phyloP scores from a whole-genome alignment of 208 protist genomes.

The Trypanosoma caninum region DNA sequence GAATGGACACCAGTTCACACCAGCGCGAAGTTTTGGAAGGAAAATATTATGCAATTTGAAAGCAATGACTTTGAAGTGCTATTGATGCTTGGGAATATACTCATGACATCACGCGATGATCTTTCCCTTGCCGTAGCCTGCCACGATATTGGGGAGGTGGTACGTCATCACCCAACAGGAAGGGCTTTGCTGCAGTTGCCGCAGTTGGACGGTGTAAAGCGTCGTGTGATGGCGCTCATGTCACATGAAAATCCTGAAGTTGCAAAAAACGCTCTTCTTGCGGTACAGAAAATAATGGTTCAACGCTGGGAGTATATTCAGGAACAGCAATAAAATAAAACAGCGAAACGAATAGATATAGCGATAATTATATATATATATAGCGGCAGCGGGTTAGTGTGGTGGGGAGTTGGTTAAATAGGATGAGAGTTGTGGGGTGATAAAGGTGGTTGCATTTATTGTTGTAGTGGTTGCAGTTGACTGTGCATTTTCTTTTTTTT shows the following conservation, averaged over 20 bases:
- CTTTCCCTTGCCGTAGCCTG: conserved; percentile 82
- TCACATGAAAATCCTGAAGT: conserved; percentile 70
- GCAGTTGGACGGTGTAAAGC: conserved; percentile 78
- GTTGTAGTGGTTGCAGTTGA: not conserved
- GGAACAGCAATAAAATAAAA: conserved; percentile 21
- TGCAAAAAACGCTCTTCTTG: conserved; percentile 87
- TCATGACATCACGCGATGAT: conserved; percentile 60
- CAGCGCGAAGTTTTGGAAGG: conserved; percentile 92
- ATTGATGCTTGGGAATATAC: conserved; percentile 75
- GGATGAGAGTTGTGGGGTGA: not conserved
- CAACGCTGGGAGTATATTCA: conserved; percentile 92
- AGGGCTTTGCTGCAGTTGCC: conserved; percentile 67
- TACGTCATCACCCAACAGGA: conserved; percentile 90
- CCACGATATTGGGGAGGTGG: conserved; percentile 92
- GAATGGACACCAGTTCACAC: conserved; percentile 94
- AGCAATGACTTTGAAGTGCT: conserved; percentile 90
- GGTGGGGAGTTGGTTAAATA: too few relatives aligned
- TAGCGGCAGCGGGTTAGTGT: too few relatives aligned
- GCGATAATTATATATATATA: too few relatives aligned
- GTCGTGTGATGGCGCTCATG: conserved; percentile 84
- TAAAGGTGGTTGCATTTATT: not conserved
- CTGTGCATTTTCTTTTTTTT: conserved; percentile 15
- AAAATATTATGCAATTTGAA: conserved; percentile 89
- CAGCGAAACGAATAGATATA: too few relatives aligned
- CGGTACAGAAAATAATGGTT: conserved; percentile 93